Evolutionary conservation across 768 basidiomycete species (phyloP), one percentile per base, ranked within the genome.

Genomic region (Lentinus tigrinus): DNA sequence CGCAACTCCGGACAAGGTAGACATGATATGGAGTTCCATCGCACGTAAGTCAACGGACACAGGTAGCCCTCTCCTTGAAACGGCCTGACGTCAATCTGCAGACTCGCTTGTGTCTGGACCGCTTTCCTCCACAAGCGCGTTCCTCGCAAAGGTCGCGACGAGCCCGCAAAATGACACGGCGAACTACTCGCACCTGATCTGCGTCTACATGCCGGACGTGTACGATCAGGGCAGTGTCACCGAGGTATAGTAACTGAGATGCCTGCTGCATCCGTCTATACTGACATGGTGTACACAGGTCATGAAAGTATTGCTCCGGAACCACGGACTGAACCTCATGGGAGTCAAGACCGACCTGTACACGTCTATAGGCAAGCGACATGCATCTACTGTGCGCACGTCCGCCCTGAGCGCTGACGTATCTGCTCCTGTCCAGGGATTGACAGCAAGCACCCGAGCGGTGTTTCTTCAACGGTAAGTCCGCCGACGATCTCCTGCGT

Each of bases 341-440:
- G 87, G 87, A 8, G 89, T 89, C 14, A 91, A 91, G 65, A 83
- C 86, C 4, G 75, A 90, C 67, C 64, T 91, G 46, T 90, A 90
- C 64, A 89, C 89, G 2, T 43, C 60, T 0, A 79, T 87, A 57
- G 85, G 86, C 85, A 65, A 38, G 70, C 58, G 16, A 9, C 16
- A 43, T 34, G 23, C 31, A 24, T 31, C 23, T n/a, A 43, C 17
- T 44, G 24, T 44, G n/a, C 1, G 17, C 40, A 31, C 21, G 4
- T 16, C 24, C 28, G n/a, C 17, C 0, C 34, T 3, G 23, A 27
- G 31, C 31, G 31, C 31, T 31, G 31, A 31, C 31, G 11, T 3
- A 31, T 31, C 31, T 31, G 31, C 31, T 31, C 37, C 47, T 31
- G 19, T 50, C n/a, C 64, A 84, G 87, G 85, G 1, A 73, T 91